Base-by-base conservation (phyloP, 1,284 basidiomycete genomes). In the Microbotryomycetes sp. region DNA sequence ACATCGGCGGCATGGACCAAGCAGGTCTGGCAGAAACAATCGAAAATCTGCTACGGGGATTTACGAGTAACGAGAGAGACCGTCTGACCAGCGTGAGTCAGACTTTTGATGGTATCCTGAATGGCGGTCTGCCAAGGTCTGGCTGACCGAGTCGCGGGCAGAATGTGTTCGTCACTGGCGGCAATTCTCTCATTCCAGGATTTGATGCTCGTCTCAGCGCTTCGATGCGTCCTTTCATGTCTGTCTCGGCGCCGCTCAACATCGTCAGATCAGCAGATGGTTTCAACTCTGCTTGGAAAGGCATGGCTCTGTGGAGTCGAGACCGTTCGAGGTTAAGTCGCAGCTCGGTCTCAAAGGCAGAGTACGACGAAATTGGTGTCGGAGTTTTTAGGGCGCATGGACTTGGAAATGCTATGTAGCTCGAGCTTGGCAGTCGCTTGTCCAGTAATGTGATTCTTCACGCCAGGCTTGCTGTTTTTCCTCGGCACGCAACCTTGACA, bases 101-200 rank as follows among this genome's bases (percentile, higher is more conserved):
- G n/a, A n/a, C n/a, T n/a, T 24, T 9, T n/a, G n/a, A n/a, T 28
- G 45, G 23, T 48, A 16, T 11, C 48, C n/a, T n/a, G n/a, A n/a
- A n/a, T n/a, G n/a, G n/a, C n/a, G n/a, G n/a, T n/a, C n/a, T n/a
- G n/a, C n/a, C n/a, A n/a, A n/a, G n/a, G n/a, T n/a, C n/a, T n/a
- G n/a, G n/a, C n/a, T n/a, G n/a, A n/a, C n/a, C n/a, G n/a, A n/a
- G n/a, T n/a, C n/a, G n/a, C n/a, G n/a, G 51, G 7, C 72, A 92
- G 87, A 91, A 92, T 71, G 83, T 98, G n/a, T 92, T 91, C 76
- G 78, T 94, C 3, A 91, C 93, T 0, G 96, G 94, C 2, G 81
- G 85, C 16, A 85, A 90, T 9, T 86, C 89, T 1, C 81, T 82
- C 62, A 78, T 94, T 13, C 85, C 85, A 0, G 86, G 87, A 5